Percentiles rank a stretch among this genome's conserved stretches.
Evolutionary conservation across 1,284 basidiomycete species (phyloP).

Genomic region (Pascua sp.): DNA sequence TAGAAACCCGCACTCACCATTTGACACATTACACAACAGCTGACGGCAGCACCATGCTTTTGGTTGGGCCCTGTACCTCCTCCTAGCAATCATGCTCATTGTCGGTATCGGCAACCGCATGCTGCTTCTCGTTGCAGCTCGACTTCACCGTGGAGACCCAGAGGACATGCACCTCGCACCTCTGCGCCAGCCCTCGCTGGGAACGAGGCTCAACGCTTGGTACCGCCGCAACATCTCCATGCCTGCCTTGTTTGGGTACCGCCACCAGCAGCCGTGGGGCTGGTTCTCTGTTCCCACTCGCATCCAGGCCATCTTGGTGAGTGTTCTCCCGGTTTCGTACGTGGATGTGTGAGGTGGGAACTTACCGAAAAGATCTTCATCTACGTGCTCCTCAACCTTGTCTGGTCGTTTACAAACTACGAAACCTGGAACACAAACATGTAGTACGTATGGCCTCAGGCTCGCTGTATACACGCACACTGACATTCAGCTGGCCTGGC

Average conservation of each 20-base stretch:
- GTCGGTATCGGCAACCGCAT: slow-evolving; percentile 16
- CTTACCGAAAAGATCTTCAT: slow-evolving; percentile 18
- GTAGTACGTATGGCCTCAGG: neutral
- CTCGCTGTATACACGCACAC: neutral
- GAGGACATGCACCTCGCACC: slow-evolving; percentile 1
- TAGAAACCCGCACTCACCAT: too few species aligned
- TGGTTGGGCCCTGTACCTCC: slow-evolving; percentile 23
- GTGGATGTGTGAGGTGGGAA: too few species aligned
- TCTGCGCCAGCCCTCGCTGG: neutral
- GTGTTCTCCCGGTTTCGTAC: neutral
- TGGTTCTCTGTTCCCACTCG: slow-evolving; percentile 27
- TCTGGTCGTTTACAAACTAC: slow-evolving; percentile 51
- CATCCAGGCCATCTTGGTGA: slow-evolving; percentile 23
- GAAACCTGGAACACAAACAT: slow-evolving; percentile 53
- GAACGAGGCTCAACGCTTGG: slow-evolving; percentile 5
- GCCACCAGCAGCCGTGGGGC: slow-evolving; percentile 20
- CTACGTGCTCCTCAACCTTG: slow-evolving; percentile 24
- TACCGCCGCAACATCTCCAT: slow-evolving; percentile 19
- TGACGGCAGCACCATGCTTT: slow-evolving; percentile 22
- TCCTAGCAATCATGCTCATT: slow-evolving; percentile 16
- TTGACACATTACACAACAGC: neutral
- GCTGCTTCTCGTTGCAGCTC: neutral
- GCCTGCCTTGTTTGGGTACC: slow-evolving; percentile 22
- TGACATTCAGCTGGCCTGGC: slow-evolving; percentile 4
- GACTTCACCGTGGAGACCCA: neutral